Evolutionary conservation across 2,329 filamentous ascomycete species (phyloP).

Genomic region (Fusarium pseudonygamai): DNA sequence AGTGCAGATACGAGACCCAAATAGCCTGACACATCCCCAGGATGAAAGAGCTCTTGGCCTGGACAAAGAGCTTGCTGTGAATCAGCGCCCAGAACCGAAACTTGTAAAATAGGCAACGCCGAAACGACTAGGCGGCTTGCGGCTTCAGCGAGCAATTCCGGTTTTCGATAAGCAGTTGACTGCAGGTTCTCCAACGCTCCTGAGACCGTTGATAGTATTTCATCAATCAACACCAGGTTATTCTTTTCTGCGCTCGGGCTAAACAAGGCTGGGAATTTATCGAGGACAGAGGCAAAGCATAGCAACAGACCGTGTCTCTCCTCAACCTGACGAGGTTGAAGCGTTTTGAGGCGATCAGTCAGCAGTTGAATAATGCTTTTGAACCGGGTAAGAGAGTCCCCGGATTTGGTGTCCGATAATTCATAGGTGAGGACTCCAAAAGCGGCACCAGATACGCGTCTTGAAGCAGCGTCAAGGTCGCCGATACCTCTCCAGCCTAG

Average conservation of each 20-base stretch:
- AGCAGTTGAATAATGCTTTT: conserved; percentile 54
- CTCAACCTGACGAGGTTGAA: conserved; percentile 69
- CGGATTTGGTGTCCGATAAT: conserved; percentile 43
- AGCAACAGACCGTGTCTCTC: conserved; percentile 75
- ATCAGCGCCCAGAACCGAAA: conserved; percentile 39
- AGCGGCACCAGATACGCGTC: conserved; percentile 75
- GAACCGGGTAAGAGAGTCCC: conserved; percentile 42
- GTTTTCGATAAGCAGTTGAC: conserved; percentile 61
- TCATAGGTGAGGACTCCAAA: conserved; percentile 68
- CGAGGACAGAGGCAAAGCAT: conserved; percentile 67
- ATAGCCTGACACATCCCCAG: conserved; percentile 31
- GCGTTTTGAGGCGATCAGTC: conserved; percentile 53
- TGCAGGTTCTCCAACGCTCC: conserved; percentile 54
- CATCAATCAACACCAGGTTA: conserved; percentile 37
- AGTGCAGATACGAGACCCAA: conserved; percentile 35
- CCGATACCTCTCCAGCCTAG: conserved; percentile 90
- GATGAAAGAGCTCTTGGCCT: conserved; percentile 42
- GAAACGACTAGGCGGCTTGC: conserved; percentile 67
- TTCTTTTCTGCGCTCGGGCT: conserved; percentile 18
- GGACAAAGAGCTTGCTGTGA: conserved; percentile 17
- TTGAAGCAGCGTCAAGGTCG: conserved; percentile 77
- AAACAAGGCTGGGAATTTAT: conserved; percentile 53
- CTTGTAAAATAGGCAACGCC: conserved; percentile 58
- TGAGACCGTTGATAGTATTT: conserved; percentile 44
- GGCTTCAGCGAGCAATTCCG: conserved; percentile 72